Base-by-base conservation (phyloP, 352 stramenopile species). In the Phytophthora tentaculata region DNA sequence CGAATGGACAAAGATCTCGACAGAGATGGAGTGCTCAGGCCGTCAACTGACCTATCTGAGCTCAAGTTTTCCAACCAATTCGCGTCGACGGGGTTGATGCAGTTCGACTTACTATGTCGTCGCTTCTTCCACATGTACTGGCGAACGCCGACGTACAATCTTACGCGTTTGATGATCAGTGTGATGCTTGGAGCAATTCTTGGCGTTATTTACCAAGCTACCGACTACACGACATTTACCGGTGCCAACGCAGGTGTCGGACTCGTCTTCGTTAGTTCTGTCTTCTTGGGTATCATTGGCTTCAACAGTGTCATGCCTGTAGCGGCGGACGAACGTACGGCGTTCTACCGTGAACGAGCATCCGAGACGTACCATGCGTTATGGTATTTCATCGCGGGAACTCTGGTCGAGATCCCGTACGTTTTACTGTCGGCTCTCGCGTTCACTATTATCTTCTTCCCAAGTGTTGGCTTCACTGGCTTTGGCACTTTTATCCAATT, bases 321-420 rank as follows among this genome's bases (percentile, higher is more conserved):
- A 3, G 83, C 94, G 22, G 74, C 88, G 51, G 81, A 85, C 10
- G 90, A 98, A 55, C 80, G 94, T 37, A 92, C 93, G 22, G 87
- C 93, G 16, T 59, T 96, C 70, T 98, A 98, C 80, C 80, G 94
- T 7, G 94, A 98, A 69, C 91, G 96, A 24, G 84, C 89, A 16
- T 84, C 91, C 17, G 69, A 94, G 67, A 98, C 96, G 62, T 99
- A 99, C 66, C 82, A 89, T 48, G 71, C 88, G 26, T 61, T 85
- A 2, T 88, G 90, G 67, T 95, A 98, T 62, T 87, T 86, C 23
- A 64, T 97, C 9, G 84, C 88, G 3, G 86, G 84, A 35, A 93
- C 80, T 8, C 24, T 98, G 37, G 78, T 83, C 5, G 94, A 98
- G 79, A 83, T 89, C 39, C 81, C 81, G 48, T 89, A 89, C 58